Base-by-base conservation (phyloP, 371 early-diverging fungal species). In the Paraphysoderma sedebokerense region DNA sequence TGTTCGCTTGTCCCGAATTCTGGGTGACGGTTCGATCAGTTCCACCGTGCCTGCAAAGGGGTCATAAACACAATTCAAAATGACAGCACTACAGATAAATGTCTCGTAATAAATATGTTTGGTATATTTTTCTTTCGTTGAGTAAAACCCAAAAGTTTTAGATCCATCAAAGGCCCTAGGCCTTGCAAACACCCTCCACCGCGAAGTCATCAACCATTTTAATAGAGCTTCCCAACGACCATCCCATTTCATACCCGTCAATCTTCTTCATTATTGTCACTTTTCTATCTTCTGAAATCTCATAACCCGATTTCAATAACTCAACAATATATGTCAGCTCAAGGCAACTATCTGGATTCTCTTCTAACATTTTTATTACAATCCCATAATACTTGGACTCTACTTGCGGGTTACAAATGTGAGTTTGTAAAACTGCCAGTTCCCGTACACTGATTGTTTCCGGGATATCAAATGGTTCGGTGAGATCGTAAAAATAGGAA, bases 221-320 rank as follows among this genome's bases (percentile, higher is more conserved):
- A 50, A 95, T 80, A 15, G 91, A 77, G 9, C 91, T 91, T 31
- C 96, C 96, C 31, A 95, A 64, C 54, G 87, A 85, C 96, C 96
- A 95, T 6, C 96, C 96, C 20, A 89, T 89, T 55, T 95, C 93
- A 27, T 86, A 76, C 31, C 75, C 84, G 23, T 75, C 72, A 48
- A 95, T 87, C 69, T 92, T 92, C 56, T 92, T 85, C 23, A 89
- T 81, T 13, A 82, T 79, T 40, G 76, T 74, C 17, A 95, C 63
- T 23, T 66, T 58, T 24, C 87, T 68, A 24, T 72, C 65, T n/a
- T 71, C 68, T 7, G 80, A 68, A 26, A 95, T 65, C 31, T 80
- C 84, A 53, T 91, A 90, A 1, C 92, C 96, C 51, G 69, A 68
- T 17, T 65, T 68, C 27, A 95, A 67, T 46, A 95, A 56, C 9